phyloP scores from a whole-genome alignment of 2,329 filamentous ascomycete genomes.

The Fusarium verticillioides region DNA sequence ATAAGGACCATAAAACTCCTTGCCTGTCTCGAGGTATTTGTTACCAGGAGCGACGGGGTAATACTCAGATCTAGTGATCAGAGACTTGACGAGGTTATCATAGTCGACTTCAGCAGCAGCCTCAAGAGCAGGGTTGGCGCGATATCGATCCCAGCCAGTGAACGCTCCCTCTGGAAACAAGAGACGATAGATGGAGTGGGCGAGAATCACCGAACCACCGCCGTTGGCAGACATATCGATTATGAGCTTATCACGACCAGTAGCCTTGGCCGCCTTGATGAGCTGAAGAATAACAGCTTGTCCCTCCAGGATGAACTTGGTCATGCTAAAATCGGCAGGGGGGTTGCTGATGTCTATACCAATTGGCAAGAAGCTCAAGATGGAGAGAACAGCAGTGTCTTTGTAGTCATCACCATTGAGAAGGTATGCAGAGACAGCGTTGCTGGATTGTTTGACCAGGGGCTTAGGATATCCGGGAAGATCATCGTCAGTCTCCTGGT shows the following conservation, averaged over 20 bases:
- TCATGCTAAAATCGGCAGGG: not conserved
- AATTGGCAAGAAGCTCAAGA: slow-evolving; percentile 41
- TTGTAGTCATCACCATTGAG: slow-evolving; percentile 31
- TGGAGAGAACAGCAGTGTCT: slow-evolving; percentile 40
- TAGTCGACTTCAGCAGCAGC: slow-evolving; percentile 33
- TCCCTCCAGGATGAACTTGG: slow-evolving; percentile 32
- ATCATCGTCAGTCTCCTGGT: not conserved
- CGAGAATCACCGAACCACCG: slow-evolving; percentile 37
- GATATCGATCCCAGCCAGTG: slow-evolving; percentile 32
- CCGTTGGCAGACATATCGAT: slow-evolving; percentile 41
- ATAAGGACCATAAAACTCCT: slow-evolving; percentile 41
- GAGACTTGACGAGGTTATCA: slow-evolving; percentile 12
- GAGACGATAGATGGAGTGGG: slow-evolving; percentile 34
- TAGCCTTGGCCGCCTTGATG: slow-evolving; percentile 30
- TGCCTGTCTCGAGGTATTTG: slow-evolving; percentile 29
- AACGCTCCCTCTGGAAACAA: slow-evolving; percentile 39
- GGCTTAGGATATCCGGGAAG: slow-evolving; percentile 30
- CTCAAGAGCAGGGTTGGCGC: slow-evolving; percentile 37
- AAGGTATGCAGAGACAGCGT: slow-evolving; percentile 34
- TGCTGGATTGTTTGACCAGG: slow-evolving; percentile 25
- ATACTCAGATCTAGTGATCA: slow-evolving; percentile 20
- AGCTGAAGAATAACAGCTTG: slow-evolving; percentile 32
- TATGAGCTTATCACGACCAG: slow-evolving; percentile 41
- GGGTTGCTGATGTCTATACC: not conserved
- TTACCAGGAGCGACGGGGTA: slow-evolving; percentile 25